Evolutionary conservation across 2,329 filamentous ascomycete genomes (phyloP), one percentile per base, ranked within the genome.

Genomic region (Fusarium torulosum): DNA sequence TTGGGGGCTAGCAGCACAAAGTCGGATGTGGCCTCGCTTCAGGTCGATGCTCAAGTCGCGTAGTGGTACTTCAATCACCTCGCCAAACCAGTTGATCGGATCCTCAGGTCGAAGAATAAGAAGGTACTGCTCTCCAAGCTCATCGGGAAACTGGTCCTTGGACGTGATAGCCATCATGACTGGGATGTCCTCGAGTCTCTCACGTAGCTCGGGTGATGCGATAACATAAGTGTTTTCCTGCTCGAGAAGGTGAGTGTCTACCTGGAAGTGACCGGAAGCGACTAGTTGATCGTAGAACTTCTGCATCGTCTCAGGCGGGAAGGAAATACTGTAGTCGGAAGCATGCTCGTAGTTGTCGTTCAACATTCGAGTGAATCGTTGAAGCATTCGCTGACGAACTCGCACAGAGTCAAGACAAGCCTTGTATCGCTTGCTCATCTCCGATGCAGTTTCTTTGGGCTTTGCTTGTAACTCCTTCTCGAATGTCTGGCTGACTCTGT

Each of bases 391-490:
- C 79, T 99, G 96, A 21, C 96, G 89, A 58, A 98, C 94, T 74
- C 96, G 93, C 21, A 98, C 96, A 1, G 96, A 98, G 77, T 99
- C 96, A 4, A 99, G 83, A 66, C 94, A 94, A 64, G 93, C 91
- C 80, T 97, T 98, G 83, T 98, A 99, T 44, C 96, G 89, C 81
- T 97, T 97, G 78, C 96, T 96, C 91, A 97, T 97, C 66, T 97
- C 95, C 10, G 88, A 82, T 1, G 90, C 88, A 57, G 90, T 91
- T 79, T 98, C 94, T 71, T 94, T 93, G 2, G 92, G 90, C 71
- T 93, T 91, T 56, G 91, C 88, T 69, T 95, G 91, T 50, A 98
- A 84, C 78, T 99, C 96, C 72, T 90, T 90, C 77, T 98, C 96
- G 72, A 98, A 99, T 19, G 96, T 96, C 63, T 90, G 86, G 75